Evolutionary conservation across 805 yeast species (phyloP).

Genomic region (Sugiyamaella lignohabitans): DNA sequence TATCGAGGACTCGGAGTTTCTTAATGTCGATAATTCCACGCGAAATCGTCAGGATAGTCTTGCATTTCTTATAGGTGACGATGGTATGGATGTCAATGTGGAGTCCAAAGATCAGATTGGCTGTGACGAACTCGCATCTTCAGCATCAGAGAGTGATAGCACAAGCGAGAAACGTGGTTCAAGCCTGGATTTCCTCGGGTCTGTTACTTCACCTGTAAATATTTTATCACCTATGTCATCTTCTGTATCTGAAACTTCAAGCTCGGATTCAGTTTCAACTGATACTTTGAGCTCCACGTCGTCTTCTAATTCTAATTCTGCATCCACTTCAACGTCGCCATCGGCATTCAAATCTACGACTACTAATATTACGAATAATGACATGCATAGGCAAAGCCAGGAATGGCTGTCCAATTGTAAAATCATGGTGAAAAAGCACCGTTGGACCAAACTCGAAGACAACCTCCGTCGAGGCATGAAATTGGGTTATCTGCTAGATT

Average conservation of each 20-base stretch:
- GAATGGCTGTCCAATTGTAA: conserved; percentile 4
- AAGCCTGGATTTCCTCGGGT: too few relatives aligned
- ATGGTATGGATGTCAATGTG: background rate
- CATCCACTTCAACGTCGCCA: background rate
- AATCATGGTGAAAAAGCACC: conserved; percentile 1
- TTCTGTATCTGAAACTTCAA: background rate
- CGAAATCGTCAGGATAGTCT: background rate
- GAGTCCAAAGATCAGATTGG: too few relatives aligned
- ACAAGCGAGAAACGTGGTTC: background rate
- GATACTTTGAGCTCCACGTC: background rate
- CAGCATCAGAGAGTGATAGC: background rate
- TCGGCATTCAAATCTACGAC: too few relatives aligned
- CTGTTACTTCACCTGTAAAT: too few relatives aligned
- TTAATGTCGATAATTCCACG: background rate
- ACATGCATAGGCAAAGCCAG: too few relatives aligned
- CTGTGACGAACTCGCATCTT: too few relatives aligned
- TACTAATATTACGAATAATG: too few relatives aligned
- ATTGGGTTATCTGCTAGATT: background rate
- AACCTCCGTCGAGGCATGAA: conserved; percentile 6
- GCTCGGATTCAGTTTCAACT: background rate
- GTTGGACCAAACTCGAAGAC: conserved; percentile 6
- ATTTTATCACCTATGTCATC: too few relatives aligned
- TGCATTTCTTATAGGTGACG: background rate
- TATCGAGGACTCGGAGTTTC: background rate
- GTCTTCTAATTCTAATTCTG: background rate